phyloP scores from a whole-genome alignment of 495 filamentous ascomycete genomes.

The Xylaria curta region DNA sequence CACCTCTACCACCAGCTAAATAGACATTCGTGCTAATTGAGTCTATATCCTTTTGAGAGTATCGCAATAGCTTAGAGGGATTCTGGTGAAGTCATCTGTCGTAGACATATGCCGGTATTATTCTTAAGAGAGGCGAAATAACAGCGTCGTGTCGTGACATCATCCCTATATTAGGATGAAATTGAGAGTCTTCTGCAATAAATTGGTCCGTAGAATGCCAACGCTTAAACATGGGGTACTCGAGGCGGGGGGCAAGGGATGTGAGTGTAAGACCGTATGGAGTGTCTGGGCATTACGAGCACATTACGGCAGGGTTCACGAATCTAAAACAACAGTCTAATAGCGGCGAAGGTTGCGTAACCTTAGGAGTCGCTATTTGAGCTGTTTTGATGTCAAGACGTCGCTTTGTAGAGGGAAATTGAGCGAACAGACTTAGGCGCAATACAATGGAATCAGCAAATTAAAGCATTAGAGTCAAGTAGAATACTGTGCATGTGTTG shows the following conservation, averaged over 20 bases:
- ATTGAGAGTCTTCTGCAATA: background rate
- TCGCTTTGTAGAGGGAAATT: too few species aligned
- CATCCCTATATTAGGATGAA: constrained; percentile 7
- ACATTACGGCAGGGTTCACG: background rate
- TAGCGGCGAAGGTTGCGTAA: background rate
- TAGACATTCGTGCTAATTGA: too few species aligned
- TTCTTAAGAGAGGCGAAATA: background rate
- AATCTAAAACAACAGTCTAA: background rate
- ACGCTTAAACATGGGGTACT: background rate
- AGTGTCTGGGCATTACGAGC: background rate
- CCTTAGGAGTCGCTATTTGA: background rate
- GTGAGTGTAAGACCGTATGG: background rate
- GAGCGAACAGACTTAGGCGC: background rate
- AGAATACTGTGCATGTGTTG: background rate
- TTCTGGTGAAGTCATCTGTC: background rate
- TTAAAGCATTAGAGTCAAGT: background rate
- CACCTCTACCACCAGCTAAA: background rate
- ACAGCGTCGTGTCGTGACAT: background rate
- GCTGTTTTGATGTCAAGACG: background rate
- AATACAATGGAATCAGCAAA: background rate
- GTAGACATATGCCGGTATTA: background rate
- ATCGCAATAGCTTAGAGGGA: background rate
- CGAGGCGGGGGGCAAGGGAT: background rate
- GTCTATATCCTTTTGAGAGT: background rate
- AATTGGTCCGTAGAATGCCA: background rate